Conservation (phyloP, 306 rosid species). For the Astragalus membranaceus region DNA sequence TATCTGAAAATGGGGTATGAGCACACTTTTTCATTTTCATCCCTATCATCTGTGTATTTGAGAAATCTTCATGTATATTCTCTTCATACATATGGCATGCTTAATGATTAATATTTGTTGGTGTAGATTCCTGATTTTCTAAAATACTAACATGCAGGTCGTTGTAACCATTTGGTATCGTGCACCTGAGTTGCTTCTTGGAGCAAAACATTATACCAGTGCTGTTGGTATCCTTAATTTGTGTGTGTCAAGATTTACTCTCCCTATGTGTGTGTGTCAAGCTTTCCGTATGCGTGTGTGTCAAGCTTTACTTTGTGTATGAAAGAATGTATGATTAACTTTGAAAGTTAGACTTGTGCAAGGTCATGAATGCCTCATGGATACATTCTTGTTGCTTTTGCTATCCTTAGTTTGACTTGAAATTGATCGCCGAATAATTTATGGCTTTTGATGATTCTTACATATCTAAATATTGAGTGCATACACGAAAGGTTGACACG, state of each 20-base stretch:
- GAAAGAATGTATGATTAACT: not conserved
- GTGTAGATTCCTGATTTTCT: slow-evolving; percentile 15
- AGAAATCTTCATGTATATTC: not conserved
- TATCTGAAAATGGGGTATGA: slow-evolving; percentile 72
- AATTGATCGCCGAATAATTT: slow-evolving; percentile 10
- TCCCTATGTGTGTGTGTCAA: not conserved
- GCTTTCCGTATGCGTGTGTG: too few species aligned
- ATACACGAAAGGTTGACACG: slow-evolving; percentile 18
- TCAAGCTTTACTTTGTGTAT: slow-evolving; percentile 10
- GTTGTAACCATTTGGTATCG: slow-evolving; percentile 99
- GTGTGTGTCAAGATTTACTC: not conserved
- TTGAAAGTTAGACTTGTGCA: not conserved
- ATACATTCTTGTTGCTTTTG: not conserved
- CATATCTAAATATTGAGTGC: slow-evolving; percentile 1
- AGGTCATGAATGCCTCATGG: slow-evolving; percentile 1
- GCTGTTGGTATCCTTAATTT: slow-evolving; percentile 79
- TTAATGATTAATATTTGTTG: not conserved
- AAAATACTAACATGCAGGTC: slow-evolving; percentile 49
- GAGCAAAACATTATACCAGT: slow-evolving; percentile 97
- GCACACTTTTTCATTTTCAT: slow-evolving; percentile 14
- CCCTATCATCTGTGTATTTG: not conserved
- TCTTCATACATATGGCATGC: not conserved
- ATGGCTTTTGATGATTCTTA: slow-evolving; percentile 3
- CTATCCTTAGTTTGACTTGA: slow-evolving; percentile 5
- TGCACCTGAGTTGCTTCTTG: slow-evolving; percentile 98